Conservation (phyloP, 345 rosid species). For the Conringia planisiliqua region DNA sequence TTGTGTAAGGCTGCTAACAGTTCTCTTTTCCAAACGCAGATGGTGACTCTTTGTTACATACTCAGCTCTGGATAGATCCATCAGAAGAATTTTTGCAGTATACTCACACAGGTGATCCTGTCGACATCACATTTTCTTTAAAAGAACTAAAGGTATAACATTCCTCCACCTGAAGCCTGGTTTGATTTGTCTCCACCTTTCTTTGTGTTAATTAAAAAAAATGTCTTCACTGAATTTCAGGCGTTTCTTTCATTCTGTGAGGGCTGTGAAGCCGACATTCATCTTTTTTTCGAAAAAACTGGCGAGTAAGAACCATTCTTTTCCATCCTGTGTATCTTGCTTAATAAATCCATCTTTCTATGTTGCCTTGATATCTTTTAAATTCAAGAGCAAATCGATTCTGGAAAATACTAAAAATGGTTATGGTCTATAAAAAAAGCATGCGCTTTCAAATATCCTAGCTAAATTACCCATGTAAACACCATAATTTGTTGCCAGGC, state of each 20-base stretch:
- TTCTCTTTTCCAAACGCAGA: conserved; percentile 45
- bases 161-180: conserved; percentile 11
- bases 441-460: neutral
- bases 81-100: conserved; percentile 86
- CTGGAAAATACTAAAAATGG: neutral
- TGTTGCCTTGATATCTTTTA: conserved; percentile 2
- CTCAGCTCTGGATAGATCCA: conserved; percentile 98
- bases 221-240: conserved; percentile 36
- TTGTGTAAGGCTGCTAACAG: conserved; percentile 13
- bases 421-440: conserved; percentile 3
- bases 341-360: neutral
- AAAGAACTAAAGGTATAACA: conserved; percentile 72
- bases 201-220: neutral
- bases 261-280: conserved; percentile 87
- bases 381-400: neutral
- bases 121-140: conserved; percentile 85
- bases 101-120: conserved; percentile 73
- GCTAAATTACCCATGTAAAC: neutral
- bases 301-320: conserved; percentile 74
- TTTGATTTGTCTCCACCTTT: neutral
- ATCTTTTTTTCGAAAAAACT: conserved; percentile 73
- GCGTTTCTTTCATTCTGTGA: conserved; percentile 91
- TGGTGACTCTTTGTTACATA: conserved; percentile 68
- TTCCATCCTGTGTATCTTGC: neutral
- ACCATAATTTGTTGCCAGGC: conserved; percentile 45